Percentiles rank a stretch among this genome's conserved stretches.
Evolutionary conservation across 2,329 filamentous ascomycete species (phyloP).

Genomic region (Trichoderma polysporum): DNA sequence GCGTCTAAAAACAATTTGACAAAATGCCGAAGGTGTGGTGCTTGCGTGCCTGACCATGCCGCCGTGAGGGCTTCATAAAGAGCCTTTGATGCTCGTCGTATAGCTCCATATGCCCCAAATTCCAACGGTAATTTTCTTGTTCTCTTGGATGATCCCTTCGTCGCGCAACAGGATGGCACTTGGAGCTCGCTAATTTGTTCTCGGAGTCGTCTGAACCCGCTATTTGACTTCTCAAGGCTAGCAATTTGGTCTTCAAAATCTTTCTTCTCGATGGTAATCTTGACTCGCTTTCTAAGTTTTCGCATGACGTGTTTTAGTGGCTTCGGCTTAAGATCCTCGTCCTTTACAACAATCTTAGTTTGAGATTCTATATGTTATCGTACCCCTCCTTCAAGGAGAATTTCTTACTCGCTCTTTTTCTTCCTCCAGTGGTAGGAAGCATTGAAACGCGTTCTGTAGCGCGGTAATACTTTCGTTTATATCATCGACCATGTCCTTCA

Average conservation of each 20-base stretch:
- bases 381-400: not conserved
- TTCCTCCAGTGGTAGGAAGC: not conserved
- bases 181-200: not conserved
- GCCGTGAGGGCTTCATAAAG: not conserved
- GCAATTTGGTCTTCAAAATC: not conserved
- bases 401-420: not conserved
- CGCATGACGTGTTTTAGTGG: not conserved
- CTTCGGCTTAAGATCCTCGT: not conserved
- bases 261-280: not conserved
- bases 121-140: not conserved
- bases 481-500: not conserved
- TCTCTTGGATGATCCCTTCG: not conserved
- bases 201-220: not conserved
- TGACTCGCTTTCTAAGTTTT: conserved; percentile 2
- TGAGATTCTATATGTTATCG: too few species aligned
- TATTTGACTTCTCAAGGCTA: not conserved
- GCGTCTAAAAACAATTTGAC: conserved; percentile 1
- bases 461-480: not conserved
- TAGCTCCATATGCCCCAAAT: not conserved
- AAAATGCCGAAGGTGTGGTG: not conserved
- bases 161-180: not conserved
- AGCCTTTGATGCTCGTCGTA: not conserved
- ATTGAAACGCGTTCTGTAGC: not conserved
- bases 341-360: not conserved
- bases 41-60: not conserved